Base-by-base conservation (phyloP, 345 rosid species). In the Streptanthus diversifolius region DNA sequence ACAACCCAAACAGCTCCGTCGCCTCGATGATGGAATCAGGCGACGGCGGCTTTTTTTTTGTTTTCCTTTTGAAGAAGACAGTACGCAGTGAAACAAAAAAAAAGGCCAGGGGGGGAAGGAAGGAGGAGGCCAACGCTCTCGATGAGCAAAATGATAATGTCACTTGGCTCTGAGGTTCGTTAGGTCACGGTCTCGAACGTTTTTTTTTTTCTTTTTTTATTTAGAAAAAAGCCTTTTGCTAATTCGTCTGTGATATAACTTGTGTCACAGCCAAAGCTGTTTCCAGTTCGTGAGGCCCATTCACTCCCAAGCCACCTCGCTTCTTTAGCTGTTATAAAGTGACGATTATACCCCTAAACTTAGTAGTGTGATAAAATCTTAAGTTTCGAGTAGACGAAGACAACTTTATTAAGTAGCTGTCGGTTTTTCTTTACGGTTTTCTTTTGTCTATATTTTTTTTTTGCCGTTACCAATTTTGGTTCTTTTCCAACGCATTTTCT, bases 281-380 rank as follows among this genome's bases (percentile, higher is more conserved):
- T 3, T 35, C 35, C 24, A 35, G 25, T 54, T 69, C 79, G 79
- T 70, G 75, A 76, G 59, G 79, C 66, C 79, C 79, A 67, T 65
- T 73, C 37, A 64, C 18, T 35, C 66, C 39, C 70, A 55, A 25
- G 64, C 63, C 70, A 54, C 52, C 18, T 52, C 27, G 61, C 32
- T 52, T 39, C 57, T 52, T 33, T 45, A n/a, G 7, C 61, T 39
- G 7, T 4, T 0, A 1, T 0, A 17, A 36, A 41, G 27, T 72
- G 29, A 73, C 71, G n/a, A 12, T 48, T 10, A 3, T 19, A 47
- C 25, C 53, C 27, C n/a, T n/a, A n/a, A n/a, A n/a, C n/a, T n/a
- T n/a, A n/a, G n/a, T n/a, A n/a, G n/a, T n/a, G n/a, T n/a, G n/a
- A n/a, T n/a, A n/a, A n/a, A n/a, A n/a, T n/a, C n/a, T n/a, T n/a